Evolutionary conservation across 371 early-diverging fungal species (phyloP).

Genomic region (Mucor sp.): DNA sequence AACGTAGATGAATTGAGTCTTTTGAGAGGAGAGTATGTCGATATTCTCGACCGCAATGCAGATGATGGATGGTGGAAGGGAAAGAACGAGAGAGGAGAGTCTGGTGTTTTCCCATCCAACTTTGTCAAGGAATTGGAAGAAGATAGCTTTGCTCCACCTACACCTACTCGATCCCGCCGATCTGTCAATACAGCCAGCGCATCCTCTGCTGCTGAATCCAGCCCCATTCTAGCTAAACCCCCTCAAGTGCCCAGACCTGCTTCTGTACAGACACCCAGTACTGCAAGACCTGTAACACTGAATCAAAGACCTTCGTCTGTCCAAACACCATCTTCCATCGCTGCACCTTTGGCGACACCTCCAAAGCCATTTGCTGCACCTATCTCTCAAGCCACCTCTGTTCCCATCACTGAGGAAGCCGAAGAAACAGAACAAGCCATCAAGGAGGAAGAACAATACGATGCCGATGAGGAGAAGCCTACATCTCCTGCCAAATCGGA

Average conservation of each 20-base stretch:
- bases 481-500: constrained; percentile 3
- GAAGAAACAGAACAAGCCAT: constrained; percentile 1
- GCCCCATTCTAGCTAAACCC: constrained; percentile 22
- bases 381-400: background rate
- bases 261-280: constrained; percentile 15
- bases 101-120: constrained; percentile 60
- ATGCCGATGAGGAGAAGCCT: constrained; percentile 12
- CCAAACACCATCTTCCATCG: constrained; percentile 6
- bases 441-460: constrained; percentile 12
- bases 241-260: constrained; percentile 20
- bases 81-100: constrained; percentile 56
- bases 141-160: constrained; percentile 39
- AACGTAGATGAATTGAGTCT: constrained; percentile 57
- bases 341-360: constrained; percentile 2
- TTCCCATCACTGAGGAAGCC: background rate
- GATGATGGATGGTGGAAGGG: constrained; percentile 72
- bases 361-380: background rate
- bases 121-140: constrained; percentile 63
- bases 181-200: constrained; percentile 25
- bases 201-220: constrained; percentile 17
- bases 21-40: constrained; percentile 51
- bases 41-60: constrained; percentile 51
- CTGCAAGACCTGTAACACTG: constrained; percentile 9
- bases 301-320: constrained; percentile 21
- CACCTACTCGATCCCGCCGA: constrained; percentile 38